Base-by-base conservation (phyloP, 2,329 filamentous ascomycete species). In the Claviceps lovelessii region DNA sequence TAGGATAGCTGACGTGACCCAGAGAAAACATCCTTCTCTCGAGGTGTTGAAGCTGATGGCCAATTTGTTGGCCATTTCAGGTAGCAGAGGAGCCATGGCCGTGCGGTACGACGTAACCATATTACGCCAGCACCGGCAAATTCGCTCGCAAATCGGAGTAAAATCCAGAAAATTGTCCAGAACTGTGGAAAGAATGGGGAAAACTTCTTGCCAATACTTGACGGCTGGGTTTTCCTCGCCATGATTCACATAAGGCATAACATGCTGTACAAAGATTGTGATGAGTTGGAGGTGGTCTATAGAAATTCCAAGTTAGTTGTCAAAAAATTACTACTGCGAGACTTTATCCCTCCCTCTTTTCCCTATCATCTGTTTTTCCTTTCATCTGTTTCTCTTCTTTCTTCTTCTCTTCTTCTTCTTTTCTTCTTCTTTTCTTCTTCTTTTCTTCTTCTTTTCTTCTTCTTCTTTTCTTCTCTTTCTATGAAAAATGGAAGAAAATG, bases 41-140 rank as follows among this genome's bases (percentile, higher is more conserved):
- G 91, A 96, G 19, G 80, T 78, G 54, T 86, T 79, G 67, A 98
- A 98, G 5, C 91, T 90, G 59, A 78, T 79, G 1, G 88, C 88
- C 55, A 98, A 79, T 69, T 91, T 94, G 62, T 91, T 87, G 19
- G 93, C 94, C 70, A 98, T 83, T 23, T 83, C 79, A 1, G 87
- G 86, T 48, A 98, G 77, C 49, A 98, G 73, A 29, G 91, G 90
- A 15, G 86, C 81, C 76, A 94, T 95, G 52, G 86, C 86, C 2
- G 86, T 93, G 60, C 93, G 83, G 70, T 97, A 97, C 0, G 90
- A 95, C 56, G 97, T 89, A 44, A 98, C 82, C 88, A 97, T 96
- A 67, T 91, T 87, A 59, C 94, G 83, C 90, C 91, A 98, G 75
- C 88, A 96, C 58, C 91, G 83, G 70, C 91, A 97, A 31, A 98